Percentiles rank a stretch among this genome's conserved stretches.
Conservation (phyloP, 2,329 filamentous ascomycete genomes). For the Didymella sp. region DNA sequence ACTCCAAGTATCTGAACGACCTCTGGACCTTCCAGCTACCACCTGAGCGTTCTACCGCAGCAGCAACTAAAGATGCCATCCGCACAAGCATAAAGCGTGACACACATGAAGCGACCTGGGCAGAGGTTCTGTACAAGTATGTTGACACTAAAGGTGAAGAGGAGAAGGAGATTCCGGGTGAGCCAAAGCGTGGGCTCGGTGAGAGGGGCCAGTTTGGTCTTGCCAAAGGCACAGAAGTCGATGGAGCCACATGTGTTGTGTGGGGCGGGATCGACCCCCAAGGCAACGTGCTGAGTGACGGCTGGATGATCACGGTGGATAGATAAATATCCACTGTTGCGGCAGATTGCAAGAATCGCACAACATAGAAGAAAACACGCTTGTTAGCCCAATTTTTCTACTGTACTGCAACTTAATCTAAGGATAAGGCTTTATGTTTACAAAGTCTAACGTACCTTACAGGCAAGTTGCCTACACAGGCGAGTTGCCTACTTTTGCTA, state of each 20-base stretch:
- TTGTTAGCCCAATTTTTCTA: too few relatives aligned
- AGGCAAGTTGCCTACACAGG: too few relatives aligned
- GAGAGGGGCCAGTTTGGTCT: conserved; percentile 50
- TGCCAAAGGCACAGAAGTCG: conserved; percentile 53
- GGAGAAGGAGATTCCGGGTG: conserved; percentile 51
- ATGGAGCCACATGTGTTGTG: conserved; percentile 57
- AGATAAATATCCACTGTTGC: conserved; percentile 32
- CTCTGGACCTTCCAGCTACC: conserved; percentile 63
- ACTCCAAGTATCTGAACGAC: conserved; percentile 48
- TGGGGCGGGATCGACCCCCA: conserved; percentile 61
- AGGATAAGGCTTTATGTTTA: too few relatives aligned
- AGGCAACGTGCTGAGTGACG: conserved; percentile 52
- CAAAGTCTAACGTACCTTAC: too few relatives aligned
- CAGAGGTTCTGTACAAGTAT: conserved; percentile 58
- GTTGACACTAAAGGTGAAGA: conserved; percentile 54
- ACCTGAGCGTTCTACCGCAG: conserved; percentile 55
- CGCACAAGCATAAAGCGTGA: conserved; percentile 54
- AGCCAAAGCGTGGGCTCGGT: conserved; percentile 52
- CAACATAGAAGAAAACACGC: too few relatives aligned
- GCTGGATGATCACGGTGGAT: conserved; percentile 53
- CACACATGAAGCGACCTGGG: conserved; percentile 59
- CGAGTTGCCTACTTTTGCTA: too few relatives aligned
- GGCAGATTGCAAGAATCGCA: too few relatives aligned
- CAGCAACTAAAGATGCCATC: conserved; percentile 60
- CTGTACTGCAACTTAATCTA: too few relatives aligned